Evolutionary conservation across 805 yeast genomes (phyloP), one percentile per base, ranked within the genome.

Genomic region (Starmerella potacharoeniae): DNA sequence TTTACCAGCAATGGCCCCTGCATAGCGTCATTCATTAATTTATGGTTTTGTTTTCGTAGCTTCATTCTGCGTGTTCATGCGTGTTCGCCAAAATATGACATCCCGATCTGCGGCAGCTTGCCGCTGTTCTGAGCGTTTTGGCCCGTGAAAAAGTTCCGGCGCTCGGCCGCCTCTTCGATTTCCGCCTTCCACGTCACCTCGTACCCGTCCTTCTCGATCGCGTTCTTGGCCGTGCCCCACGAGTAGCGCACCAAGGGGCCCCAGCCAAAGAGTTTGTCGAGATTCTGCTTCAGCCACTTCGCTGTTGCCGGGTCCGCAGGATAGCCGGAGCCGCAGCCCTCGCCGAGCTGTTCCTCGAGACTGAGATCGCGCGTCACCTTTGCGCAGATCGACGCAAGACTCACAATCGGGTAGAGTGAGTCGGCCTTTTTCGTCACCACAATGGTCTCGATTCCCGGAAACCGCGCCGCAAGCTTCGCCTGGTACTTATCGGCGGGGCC

Each of bases 371-470:
- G 77, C 0, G 97, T 89, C 6, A 93, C 98, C 66, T 93, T 93
- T 9, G 99, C 99, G 47, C 90, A 90, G 49, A 93, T 86, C 22
- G 95, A 84, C 0, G 98, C 99, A 0, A 95, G 86, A 66, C 95
- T 84, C 7, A 93, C 99, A 53, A 88, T 82, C 0, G 97, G 96
- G 66, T 77, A 93, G 17, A 88, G 66, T 17, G 96, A 82, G 72
- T 93, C 99, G 0, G 98, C 98, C 66, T 93, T 93, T 66, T 93
- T 93, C 8, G 95, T 80, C 6, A 93, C 98, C 0, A 88, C 84
- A 33, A 93, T 77, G 57, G 77, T 77, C 14, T 29, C 31, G 28
- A 86, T 70, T 0, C 66, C 68, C 0, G 97, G 96, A 64, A 93
- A 93, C 54, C 77, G 69, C 31, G 68, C 69, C 55, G 79, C 76